A percentile compares a stretch with the other conserved stretches of the same genome.
Evolutionary conservation across 257 asterid genomes (phyloP).

Genomic region (Petrea volubilis): DNA sequence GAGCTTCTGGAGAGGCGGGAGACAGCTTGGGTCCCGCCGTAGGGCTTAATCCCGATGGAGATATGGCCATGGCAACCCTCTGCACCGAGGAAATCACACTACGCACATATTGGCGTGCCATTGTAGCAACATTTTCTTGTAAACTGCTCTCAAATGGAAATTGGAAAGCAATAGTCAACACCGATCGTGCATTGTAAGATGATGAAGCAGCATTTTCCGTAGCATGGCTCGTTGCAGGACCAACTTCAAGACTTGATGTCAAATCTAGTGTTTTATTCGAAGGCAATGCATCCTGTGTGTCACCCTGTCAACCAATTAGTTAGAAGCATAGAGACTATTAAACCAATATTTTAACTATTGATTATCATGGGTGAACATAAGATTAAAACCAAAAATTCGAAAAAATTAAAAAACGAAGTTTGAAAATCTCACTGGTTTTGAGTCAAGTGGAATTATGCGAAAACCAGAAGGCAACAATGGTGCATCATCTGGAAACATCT

Average conservation of each 20-base stretch:
- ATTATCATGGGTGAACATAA: not conserved
- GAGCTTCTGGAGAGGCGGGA: slow-evolving; percentile 78
- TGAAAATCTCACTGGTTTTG: slow-evolving; percentile 55
- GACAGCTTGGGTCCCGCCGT: slow-evolving; percentile 52
- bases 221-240: slow-evolving; percentile 41
- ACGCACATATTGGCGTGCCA: slow-evolving; percentile 85
- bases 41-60: slow-evolving; percentile 71
- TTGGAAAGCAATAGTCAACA: slow-evolving; percentile 84
- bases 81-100: slow-evolving; percentile 83
- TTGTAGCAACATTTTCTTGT: slow-evolving; percentile 66
- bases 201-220: slow-evolving; percentile 47
- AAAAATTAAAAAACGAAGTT: not conserved
- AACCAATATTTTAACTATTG: not conserved
- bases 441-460: slow-evolving; percentile 77
- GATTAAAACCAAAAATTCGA: not conserved
- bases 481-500: slow-evolving; percentile 87
- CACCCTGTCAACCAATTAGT: slow-evolving; percentile 38
- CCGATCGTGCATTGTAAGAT: slow-evolving; percentile 55
- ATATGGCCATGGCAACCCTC: slow-evolving; percentile 83
- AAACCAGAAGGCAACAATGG: slow-evolving; percentile 86
- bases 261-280: slow-evolving; percentile 70
- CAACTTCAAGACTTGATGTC: slow-evolving; percentile 76
- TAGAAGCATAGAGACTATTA: not conserved
- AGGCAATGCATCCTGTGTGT: slow-evolving; percentile 36
- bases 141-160: slow-evolving; percentile 80